Percentiles rank a stretch among this genome's conserved stretches.
Evolutionary conservation across 176 grass and related monocot genomes (phyloP).

Genomic region (Rhynchospora breviuscula): DNA sequence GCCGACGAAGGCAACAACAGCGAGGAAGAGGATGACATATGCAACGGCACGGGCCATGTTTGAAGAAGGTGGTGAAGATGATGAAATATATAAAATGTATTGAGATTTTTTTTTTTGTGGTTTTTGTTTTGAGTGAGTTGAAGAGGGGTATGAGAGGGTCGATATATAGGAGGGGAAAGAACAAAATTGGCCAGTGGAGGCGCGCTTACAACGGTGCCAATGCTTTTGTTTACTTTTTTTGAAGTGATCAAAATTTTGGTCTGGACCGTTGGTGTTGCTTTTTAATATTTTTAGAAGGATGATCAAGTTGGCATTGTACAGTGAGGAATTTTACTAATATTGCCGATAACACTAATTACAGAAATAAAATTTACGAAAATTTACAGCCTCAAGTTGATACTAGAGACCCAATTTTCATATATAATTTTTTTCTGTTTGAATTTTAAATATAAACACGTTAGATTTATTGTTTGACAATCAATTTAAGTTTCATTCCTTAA

Average conservation of each 20-base stretch:
- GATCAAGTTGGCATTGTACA: neutral
- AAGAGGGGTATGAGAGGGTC: neutral
- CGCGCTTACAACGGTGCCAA: neutral
- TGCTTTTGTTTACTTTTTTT: neutral
- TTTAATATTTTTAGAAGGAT: neutral
- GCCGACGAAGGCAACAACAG: neutral
- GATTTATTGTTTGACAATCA: too few species aligned
- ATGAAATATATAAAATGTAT: neutral
- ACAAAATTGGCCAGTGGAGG: neutral
- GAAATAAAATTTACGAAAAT: neutral
- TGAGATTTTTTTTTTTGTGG: neutral
- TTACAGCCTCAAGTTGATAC: neutral
- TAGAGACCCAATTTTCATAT: too few species aligned
- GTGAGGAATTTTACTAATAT: neutral
- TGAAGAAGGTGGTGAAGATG: neutral
- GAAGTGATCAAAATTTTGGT: too few species aligned
- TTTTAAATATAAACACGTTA: too few species aligned
- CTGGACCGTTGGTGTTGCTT: neutral
- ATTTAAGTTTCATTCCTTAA: too few species aligned
- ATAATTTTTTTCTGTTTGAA: too few species aligned
- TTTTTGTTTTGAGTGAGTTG: neutral
- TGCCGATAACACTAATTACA: neutral
- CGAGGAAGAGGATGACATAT: neutral
- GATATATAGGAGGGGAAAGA: neutral
- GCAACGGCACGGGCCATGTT: conserved; percentile 5